phyloP scores from a whole-genome alignment of 164 flowering plant species.

The Paratinospora sagittata region DNA sequence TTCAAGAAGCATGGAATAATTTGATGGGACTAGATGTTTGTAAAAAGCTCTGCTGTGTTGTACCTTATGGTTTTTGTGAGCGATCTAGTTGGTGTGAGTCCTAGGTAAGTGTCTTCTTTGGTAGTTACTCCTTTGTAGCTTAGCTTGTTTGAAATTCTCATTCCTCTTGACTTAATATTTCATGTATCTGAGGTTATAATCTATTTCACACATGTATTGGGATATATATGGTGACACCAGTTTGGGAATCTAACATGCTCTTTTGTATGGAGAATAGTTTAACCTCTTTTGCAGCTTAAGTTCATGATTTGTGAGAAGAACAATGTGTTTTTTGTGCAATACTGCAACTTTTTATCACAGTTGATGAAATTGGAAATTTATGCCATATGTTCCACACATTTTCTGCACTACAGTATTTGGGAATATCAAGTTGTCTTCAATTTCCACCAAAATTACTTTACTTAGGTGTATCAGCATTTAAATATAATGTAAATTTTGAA shows the following conservation, averaged over 20 bases:
- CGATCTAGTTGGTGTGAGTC: not conserved
- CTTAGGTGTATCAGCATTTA: too few relatives aligned
- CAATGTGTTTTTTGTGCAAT: too few relatives aligned
- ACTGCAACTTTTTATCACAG: too few relatives aligned
- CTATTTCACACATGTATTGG: not conserved
- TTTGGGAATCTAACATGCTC: not conserved
- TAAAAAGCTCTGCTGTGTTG: not conserved
- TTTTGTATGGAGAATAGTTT: not conserved
- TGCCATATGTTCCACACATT: too few relatives aligned
- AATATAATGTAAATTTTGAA: too few relatives aligned
- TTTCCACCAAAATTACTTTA: too few relatives aligned
- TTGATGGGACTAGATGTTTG: not conserved
- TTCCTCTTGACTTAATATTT: not conserved
- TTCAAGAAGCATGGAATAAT: not conserved
- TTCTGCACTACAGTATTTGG: too few relatives aligned
- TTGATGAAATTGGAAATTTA: too few relatives aligned
- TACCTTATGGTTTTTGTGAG: not conserved
- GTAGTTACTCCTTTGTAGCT: not conserved
- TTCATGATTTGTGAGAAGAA: not conserved
- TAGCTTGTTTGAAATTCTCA: not conserved
- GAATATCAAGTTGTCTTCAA: too few relatives aligned
- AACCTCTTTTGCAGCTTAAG: not conserved
- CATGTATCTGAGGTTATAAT: not conserved
- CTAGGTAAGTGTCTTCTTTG: not conserved
- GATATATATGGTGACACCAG: not conserved